Evolutionary conservation across 2,329 filamentous ascomycete species (phyloP).

Genomic region (Colletotrichum lini): DNA sequence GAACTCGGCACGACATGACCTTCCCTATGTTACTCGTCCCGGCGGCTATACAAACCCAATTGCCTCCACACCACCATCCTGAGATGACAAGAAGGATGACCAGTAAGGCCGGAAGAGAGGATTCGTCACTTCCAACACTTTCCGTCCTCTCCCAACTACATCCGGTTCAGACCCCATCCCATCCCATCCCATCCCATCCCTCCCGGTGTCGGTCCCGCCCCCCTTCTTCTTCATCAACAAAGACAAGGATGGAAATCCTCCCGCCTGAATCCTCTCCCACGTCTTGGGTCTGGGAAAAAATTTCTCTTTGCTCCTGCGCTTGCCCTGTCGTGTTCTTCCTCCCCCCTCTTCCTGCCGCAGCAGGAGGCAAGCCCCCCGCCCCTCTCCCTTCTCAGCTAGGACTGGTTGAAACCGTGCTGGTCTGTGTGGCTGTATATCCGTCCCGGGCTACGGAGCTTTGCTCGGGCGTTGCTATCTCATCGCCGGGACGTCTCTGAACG

Average conservation of each 20-base stretch:
- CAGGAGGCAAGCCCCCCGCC: neutral
- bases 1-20: neutral
- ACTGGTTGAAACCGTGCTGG: neutral
- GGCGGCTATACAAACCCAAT: neutral
- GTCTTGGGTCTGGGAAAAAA: conserved; percentile 10
- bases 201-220: neutral
- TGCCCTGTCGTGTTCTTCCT: neutral
- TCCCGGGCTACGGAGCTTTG: neutral
- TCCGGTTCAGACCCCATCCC: neutral
- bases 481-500: too few species aligned
- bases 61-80: neutral
- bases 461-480: too few species aligned
- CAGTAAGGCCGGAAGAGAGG: neutral
- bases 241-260: conserved; percentile 37
- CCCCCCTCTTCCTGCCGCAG: conserved; percentile 1
- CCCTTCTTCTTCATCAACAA: neutral
- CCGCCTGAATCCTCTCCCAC: conserved; percentile 36
- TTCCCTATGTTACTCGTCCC: neutral
- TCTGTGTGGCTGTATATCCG: neutral
- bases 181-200: neutral
- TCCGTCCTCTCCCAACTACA: neutral
- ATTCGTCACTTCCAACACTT: neutral
- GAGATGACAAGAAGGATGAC: neutral
- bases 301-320: neutral
- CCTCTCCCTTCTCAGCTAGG: neutral